Conservation (phyloP, 2,329 filamentous ascomycete species). For the Allantophomopsis lycopodina region DNA sequence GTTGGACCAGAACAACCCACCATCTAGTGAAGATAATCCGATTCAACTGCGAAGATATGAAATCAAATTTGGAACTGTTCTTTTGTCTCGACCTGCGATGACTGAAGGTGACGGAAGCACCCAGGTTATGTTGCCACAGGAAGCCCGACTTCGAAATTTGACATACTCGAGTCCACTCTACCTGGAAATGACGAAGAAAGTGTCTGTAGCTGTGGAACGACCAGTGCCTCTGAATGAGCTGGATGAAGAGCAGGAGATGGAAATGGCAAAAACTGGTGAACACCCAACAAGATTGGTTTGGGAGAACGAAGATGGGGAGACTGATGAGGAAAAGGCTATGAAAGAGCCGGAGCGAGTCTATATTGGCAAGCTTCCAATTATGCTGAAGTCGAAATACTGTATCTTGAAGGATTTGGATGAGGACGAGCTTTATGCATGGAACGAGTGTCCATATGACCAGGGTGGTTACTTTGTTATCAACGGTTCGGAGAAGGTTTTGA, state of each 20-base stretch:
- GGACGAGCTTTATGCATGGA: constrained; percentile 76
- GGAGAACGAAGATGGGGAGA: constrained; percentile 33
- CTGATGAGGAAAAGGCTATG: constrained; percentile 30
- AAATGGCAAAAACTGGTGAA: constrained; percentile 39
- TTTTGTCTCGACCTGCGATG: constrained; percentile 79
- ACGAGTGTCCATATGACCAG: constrained; percentile 96
- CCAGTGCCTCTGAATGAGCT: constrained; percentile 53
- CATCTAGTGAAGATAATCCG: constrained; percentile 59
- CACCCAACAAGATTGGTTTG: constrained; percentile 44
- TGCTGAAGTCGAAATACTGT: constrained; percentile 96
- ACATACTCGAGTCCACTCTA: constrained; percentile 92
- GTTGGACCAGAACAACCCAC: constrained; percentile 84
- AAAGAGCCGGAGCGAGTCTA: constrained; percentile 50
- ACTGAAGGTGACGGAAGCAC: constrained; percentile 88
- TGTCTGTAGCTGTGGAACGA: constrained; percentile 70
- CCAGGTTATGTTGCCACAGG: constrained; percentile 77
- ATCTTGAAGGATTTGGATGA: constrained; percentile 75
- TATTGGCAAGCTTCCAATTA: constrained; percentile 90
- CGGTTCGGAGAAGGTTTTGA: constrained; percentile 94
- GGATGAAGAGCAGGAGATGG: constrained; percentile 46
- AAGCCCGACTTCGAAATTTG: constrained; percentile 87
- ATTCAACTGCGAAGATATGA: constrained; percentile 86
- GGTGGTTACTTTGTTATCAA: constrained; percentile 99
- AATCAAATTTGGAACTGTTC: constrained; percentile 83
- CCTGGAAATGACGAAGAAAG: constrained; percentile 74